Conservation (phyloP, 441 rosid genomes). For the Melastoma candidum region DNA sequence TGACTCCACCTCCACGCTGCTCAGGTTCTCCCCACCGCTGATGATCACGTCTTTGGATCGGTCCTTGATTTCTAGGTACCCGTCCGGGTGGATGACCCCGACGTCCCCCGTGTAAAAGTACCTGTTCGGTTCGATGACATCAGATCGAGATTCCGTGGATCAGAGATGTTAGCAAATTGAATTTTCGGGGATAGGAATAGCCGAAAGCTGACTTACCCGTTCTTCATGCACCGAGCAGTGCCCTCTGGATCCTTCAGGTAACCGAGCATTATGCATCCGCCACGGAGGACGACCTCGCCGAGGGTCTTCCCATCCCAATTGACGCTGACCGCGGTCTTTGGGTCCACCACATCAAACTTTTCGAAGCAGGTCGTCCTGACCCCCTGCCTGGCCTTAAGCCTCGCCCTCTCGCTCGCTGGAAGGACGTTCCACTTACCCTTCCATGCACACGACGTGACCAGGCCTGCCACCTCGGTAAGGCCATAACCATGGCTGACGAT, state of each 20-base stretch:
- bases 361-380: slow-evolving; percentile 25
- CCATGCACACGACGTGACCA: slow-evolving; percentile 67
- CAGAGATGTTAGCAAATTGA: no score
- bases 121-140: slow-evolving; percentile 20
- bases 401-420: slow-evolving; percentile 52
- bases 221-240: slow-evolving; percentile 33
- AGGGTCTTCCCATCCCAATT: no score
- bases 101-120: slow-evolving; percentile 78
- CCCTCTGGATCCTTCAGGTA: slow-evolving; percentile 8
- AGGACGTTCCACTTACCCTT: slow-evolving; percentile 50
- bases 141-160: no score
- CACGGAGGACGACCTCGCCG: no score
- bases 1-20: slow-evolving; percentile 72
- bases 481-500: slow-evolving; percentile 68
- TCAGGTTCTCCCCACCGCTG: slow-evolving; percentile 75
- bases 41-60: slow-evolving; percentile 77
- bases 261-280: no score
- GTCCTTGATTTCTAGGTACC: slow-evolving; percentile 67
- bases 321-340: no score
- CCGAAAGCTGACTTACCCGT: no score
- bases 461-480: slow-evolving; percentile 52
- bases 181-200: no score
- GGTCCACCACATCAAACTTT: slow-evolving; percentile 42
- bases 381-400: slow-evolving; percentile 34
- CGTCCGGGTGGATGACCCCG: slow-evolving; percentile 68